Conservation (phyloP, 2,329 filamentous ascomycete genomes). For the Macrophomina pseudophaseolina region DNA sequence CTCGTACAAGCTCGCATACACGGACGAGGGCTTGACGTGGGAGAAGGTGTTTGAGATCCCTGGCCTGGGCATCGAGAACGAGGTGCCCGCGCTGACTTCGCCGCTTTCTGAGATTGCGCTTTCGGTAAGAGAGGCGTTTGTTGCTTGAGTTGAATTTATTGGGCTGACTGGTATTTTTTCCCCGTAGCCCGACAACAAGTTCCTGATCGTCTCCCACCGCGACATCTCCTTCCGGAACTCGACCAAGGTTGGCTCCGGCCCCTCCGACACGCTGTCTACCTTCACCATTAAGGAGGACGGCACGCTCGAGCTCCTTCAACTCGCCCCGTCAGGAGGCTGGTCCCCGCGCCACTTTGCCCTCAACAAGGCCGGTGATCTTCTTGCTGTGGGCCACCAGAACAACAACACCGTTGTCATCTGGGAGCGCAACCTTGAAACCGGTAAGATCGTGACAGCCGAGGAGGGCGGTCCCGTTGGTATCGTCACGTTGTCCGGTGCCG, state of each 20-base stretch:
- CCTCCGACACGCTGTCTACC: slow-evolving; percentile 65
- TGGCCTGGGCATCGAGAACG: slow-evolving; percentile 36
- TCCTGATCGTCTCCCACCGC: slow-evolving; percentile 71
- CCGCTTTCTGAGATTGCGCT: slow-evolving; percentile 60
- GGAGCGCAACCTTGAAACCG: slow-evolving; percentile 63
- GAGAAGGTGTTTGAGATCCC: slow-evolving; percentile 55
- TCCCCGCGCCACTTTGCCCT: slow-evolving; percentile 71
- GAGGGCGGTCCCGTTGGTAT: slow-evolving; percentile 49
- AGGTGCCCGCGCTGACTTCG: slow-evolving; percentile 40
- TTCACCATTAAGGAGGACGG: slow-evolving; percentile 66
- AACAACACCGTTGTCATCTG: slow-evolving; percentile 67
- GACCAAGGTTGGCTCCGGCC: slow-evolving; percentile 31
- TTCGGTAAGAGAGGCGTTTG: slow-evolving; percentile 54
- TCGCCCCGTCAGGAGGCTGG: slow-evolving; percentile 67
- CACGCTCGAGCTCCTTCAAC: slow-evolving; percentile 60
- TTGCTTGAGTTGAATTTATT: neutral
- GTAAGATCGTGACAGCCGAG: slow-evolving; percentile 59
- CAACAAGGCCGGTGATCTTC: slow-evolving; percentile 66
- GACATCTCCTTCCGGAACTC: slow-evolving; percentile 58
- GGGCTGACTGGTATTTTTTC: neutral
- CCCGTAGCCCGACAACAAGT: slow-evolving; percentile 54
- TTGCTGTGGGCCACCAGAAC: slow-evolving; percentile 70
- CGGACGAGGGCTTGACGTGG: slow-evolving; percentile 51
- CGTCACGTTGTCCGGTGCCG: slow-evolving; percentile 36
- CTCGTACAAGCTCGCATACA: slow-evolving; percentile 62